phyloP scores from a whole-genome alignment of 108 stramenopile genomes.

The Parietichytrium sp. region DNA sequence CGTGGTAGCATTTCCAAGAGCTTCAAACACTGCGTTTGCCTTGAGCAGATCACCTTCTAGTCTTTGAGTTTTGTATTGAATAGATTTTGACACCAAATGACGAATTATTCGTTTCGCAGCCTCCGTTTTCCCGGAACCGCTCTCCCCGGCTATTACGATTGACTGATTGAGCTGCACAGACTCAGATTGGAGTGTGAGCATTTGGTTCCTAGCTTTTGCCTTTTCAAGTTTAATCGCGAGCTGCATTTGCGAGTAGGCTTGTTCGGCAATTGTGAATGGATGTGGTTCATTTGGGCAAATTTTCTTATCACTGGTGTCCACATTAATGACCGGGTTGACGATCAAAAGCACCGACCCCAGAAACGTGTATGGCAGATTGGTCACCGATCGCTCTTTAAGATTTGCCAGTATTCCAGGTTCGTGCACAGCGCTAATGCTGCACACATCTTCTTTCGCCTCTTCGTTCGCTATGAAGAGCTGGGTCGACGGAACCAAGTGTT shows the following conservation, averaged over 20 bases:
- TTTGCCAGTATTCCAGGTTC: neutral
- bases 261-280: neutral
- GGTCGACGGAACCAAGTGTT: too few species aligned
- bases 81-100: slow-evolving; percentile 6
- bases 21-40: slow-evolving; percentile 46
- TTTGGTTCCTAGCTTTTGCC: neutral
- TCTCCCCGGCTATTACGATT: slow-evolving; percentile 46
- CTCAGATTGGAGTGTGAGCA: neutral
- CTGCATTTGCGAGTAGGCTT: neutral
- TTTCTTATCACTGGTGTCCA: neutral
- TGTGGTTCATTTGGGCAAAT: slow-evolving; percentile 20
- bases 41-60: slow-evolving; percentile 16
- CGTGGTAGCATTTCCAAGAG: slow-evolving; percentile 47
- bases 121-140: slow-evolving; percentile 45
- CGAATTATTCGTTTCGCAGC: slow-evolving; percentile 34
- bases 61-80: neutral
- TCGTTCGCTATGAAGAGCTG: too few species aligned
- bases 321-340: slow-evolving; percentile 50
- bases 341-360: slow-evolving; percentile 54
- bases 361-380: slow-evolving; percentile 41
- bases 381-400: neutral
- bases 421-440: neutral
- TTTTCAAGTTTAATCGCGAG: neutral
- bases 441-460: slow-evolving; percentile 28
- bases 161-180: neutral